Evolutionary conservation across 495 filamentous ascomycete species (phyloP), one percentile per base, ranked within the genome.

Genomic region (Pyrenula aspistea): DNA sequence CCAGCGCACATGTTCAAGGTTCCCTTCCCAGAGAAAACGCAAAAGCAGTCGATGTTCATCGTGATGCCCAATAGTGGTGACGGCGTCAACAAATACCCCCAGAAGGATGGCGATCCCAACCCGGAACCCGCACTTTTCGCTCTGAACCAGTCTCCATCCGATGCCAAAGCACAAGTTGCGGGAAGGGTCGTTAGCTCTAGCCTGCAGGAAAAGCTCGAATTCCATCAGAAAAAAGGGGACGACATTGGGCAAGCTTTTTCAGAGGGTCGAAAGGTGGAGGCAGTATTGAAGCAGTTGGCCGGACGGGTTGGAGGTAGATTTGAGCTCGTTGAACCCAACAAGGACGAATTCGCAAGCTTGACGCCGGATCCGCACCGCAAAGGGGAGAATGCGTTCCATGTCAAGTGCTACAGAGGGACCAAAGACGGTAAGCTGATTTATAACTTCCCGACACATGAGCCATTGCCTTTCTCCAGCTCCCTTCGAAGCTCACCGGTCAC

Each of bases 21-120:
- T 47, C 91, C 91, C 1, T 87, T 95, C 0, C 93, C 93, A 1
- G 93, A 97, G 57, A 96, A 96, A 66, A 76, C 85, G 12, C 86
- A 89, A 62, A 83, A 86, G 53, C 90, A 95, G 65, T 83, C 86
- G 73, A 95, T 93, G 65, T 96, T 95, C 66, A 79, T 92, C 63
- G 71, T 98, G 58, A 83, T 97, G 57, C 89, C 92, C 2, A 66
- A 73, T 20, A 71, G 72, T 49, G 74, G 70, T 10, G 76, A 84
- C 72, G 77, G 81, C 63, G 71, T 89, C 67, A 58, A 74, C 61
- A 69, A 75, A 72, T 72, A 67, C 58, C 56, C 72, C 49, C 64
- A 63, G 58, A 59, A 69, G 20, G 62, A 71, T 64, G 59, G 70
- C 57, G 60, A 61, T 10, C 50, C 67, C 4, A 58, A 64, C 10